phyloP scores from a whole-genome alignment of 176 grass and related monocot species.

The Ananas comosus region DNA sequence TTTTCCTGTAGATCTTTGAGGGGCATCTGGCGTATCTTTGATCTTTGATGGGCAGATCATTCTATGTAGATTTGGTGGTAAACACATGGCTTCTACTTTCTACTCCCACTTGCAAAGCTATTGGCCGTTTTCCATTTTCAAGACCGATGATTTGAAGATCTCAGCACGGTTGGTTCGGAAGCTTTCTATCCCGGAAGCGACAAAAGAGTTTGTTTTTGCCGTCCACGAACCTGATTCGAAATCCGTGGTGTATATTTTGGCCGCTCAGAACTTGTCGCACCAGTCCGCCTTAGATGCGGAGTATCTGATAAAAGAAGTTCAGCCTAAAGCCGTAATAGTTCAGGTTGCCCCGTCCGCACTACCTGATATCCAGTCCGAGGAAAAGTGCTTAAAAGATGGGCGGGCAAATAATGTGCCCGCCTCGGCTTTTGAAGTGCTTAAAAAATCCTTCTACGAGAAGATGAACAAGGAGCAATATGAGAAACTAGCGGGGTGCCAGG shows the following conservation, averaged over 20 bases:
- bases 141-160: slow-evolving; percentile 55
- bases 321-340: slow-evolving; percentile 57
- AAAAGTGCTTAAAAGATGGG: slow-evolving; percentile 39
- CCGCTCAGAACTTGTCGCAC: slow-evolving; percentile 68
- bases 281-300: slow-evolving; percentile 70
- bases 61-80: slow-evolving; percentile 18
- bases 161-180: slow-evolving; percentile 43
- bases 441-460: slow-evolving; percentile 69
- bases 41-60: background rate
- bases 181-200: slow-evolving; percentile 69
- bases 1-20: background rate
- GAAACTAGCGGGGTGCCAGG: slow-evolving; percentile 60
- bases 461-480: slow-evolving; percentile 71
- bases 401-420: slow-evolving; percentile 45
- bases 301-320: slow-evolving; percentile 61
- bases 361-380: slow-evolving; percentile 57
- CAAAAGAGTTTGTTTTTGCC: slow-evolving; percentile 90
- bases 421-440: slow-evolving; percentile 66
- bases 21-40: background rate
- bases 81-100: slow-evolving; percentile 51
- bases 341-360: slow-evolving; percentile 54
- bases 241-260: slow-evolving; percentile 70
- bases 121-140: slow-evolving; percentile 71
- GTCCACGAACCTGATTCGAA: slow-evolving; percentile 47
- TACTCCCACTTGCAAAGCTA: slow-evolving; percentile 40